Evolutionary conservation across 805 yeast genomes (phyloP).

Genomic region (Hanseniaspora lachancei): DNA sequence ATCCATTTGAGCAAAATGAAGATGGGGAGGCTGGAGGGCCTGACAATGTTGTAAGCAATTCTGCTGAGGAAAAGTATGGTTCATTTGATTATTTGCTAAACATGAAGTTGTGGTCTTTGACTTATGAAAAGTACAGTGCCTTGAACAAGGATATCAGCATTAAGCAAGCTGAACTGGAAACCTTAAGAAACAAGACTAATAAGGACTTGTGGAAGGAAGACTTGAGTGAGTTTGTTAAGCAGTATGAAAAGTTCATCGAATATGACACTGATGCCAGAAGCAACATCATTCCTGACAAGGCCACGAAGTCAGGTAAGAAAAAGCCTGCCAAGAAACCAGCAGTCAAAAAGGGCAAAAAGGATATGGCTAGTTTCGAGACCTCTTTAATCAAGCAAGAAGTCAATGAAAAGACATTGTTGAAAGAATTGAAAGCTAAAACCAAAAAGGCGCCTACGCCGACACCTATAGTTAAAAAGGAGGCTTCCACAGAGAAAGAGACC

Average conservation of each 20-base stretch:
- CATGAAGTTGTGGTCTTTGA: conserved; percentile 88
- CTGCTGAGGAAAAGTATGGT: conserved; percentile 41
- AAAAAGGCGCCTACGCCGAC: neutral
- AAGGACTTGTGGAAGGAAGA: conserved; percentile 83
- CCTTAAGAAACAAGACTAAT: conserved; percentile 53
- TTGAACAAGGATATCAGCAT: conserved; percentile 59
- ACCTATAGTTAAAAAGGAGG: conserved; percentile 18
- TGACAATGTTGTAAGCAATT: conserved; percentile 25
- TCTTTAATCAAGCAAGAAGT: conserved; percentile 21
- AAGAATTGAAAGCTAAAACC: neutral
- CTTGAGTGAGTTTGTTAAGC: conserved; percentile 54
- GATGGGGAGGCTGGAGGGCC: conserved; percentile 18
- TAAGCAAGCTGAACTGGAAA: conserved; percentile 57
- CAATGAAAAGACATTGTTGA: conserved; percentile 15
- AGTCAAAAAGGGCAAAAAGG: conserved; percentile 15
- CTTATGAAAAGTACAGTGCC: conserved; percentile 75
- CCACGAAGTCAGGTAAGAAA: conserved; percentile 29
- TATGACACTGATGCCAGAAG: conserved; percentile 51
- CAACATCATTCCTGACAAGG: conserved; percentile 35
- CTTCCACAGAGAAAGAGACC: conserved; percentile 5
- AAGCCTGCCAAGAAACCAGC: conserved; percentile 19
- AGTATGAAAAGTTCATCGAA: conserved; percentile 55
- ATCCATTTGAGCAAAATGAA: conserved; percentile 14
- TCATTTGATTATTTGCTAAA: conserved; percentile 79
- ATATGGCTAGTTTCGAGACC: conserved; percentile 17